Conservation (phyloP, 2,329 filamentous ascomycete genomes). For the Pezicula radicicola region DNA sequence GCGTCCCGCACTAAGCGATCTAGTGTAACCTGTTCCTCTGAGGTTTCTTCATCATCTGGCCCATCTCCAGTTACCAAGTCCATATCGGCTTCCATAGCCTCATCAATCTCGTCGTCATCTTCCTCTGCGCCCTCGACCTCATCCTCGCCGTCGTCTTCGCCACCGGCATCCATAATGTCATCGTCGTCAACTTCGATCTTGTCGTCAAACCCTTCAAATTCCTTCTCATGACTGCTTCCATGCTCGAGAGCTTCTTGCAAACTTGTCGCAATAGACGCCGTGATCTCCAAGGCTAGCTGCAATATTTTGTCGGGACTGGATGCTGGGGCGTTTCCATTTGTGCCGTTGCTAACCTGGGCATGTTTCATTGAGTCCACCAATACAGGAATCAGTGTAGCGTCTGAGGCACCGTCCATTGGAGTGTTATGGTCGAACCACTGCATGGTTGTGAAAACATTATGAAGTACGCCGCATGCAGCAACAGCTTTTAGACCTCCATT, state of each 20-base stretch:
- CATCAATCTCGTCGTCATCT: constrained; percentile 52
- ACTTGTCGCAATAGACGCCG: constrained; percentile 61
- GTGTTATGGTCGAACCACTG: constrained; percentile 50
- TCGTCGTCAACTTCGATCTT: constrained; percentile 32
- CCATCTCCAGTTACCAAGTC: constrained; percentile 54
- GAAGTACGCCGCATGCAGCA: constrained; percentile 57
- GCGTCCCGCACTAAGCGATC: constrained; percentile 25
- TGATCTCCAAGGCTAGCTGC: constrained; percentile 54
- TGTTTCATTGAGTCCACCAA: constrained; percentile 32
- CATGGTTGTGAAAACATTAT: constrained; percentile 56
- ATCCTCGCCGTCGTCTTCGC: constrained; percentile 34
- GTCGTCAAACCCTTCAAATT: constrained; percentile 35
- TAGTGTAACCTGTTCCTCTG: constrained; percentile 22
- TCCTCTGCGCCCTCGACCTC: constrained; percentile 37
- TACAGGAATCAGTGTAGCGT: constrained; percentile 46
- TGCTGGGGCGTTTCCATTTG: constrained; percentile 14
- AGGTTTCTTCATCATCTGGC: constrained; percentile 34
- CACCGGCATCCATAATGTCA: constrained; percentile 38
- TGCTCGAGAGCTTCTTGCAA: constrained; percentile 50
- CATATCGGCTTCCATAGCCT: constrained; percentile 62
- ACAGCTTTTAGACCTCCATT: constrained; percentile 47
- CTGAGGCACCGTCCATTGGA: constrained; percentile 44
- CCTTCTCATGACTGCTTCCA: constrained; percentile 36
- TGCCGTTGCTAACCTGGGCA: constrained; percentile 10
- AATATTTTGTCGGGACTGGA: constrained; percentile 26